Conservation (phyloP, 2,329 filamentous ascomycete species). For the Epichloe scottii region DNA sequence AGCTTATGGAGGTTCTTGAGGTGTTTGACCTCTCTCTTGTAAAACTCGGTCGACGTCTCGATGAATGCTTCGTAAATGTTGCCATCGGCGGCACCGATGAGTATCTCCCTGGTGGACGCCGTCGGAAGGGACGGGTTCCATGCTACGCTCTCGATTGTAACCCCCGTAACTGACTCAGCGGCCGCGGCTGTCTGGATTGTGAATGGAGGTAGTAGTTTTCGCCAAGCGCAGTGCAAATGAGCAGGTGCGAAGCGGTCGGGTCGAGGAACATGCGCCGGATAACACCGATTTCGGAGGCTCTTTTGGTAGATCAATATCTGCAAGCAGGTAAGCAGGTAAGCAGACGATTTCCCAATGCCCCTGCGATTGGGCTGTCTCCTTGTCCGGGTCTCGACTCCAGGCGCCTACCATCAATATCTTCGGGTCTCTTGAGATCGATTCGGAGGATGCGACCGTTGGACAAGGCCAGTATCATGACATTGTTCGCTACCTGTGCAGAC, state of each 20-base stretch:
- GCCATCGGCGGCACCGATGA: constrained; percentile 84
- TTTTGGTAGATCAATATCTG: constrained; percentile 94
- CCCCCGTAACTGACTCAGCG: constrained; percentile 73
- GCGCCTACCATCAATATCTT: constrained; percentile 75
- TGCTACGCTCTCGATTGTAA: constrained; percentile 77
- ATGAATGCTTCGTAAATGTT: constrained; percentile 93
- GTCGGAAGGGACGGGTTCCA: constrained; percentile 94
- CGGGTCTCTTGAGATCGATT: constrained; percentile 85
- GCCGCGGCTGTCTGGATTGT: constrained; percentile 78
- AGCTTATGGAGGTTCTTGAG: constrained; percentile 73
- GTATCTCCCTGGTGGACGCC: constrained; percentile 85
- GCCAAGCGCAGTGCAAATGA: constrained; percentile 80
- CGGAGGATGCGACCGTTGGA: constrained; percentile 85
- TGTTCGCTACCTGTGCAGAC: constrained; percentile 91
- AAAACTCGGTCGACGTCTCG: constrained; percentile 89
- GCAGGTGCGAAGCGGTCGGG: constrained; percentile 85
- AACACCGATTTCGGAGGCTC: constrained; percentile 76
- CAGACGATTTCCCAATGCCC: background rate
- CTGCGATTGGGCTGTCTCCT: background rate
- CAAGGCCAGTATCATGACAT: constrained; percentile 84
- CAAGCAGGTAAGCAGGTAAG: background rate
- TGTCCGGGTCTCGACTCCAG: background rate
- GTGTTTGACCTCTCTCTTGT: constrained; percentile 88
- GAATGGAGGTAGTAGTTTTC: constrained; percentile 98
- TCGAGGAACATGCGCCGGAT: constrained; percentile 97